Percentiles rank a stretch among this genome's conserved stretches.
These are phyloP conservation scores for Babesia microti DNA, from an alignment of 169 alveolate genomes.

Conservation along the genomic window DNA sequence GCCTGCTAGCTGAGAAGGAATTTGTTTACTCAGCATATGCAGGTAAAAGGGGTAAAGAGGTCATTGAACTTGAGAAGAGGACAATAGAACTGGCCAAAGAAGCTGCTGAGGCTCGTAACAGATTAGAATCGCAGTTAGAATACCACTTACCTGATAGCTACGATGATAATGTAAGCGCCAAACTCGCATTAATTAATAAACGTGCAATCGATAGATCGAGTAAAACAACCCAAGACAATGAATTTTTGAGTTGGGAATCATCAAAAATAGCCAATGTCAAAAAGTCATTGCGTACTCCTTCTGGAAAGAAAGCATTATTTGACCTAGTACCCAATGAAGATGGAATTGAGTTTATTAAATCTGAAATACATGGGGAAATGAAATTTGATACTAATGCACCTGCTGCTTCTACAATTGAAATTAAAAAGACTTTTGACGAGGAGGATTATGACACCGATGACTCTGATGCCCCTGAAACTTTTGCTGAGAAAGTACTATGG, in stretches of 20 bases:
- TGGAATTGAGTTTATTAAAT: conserved; percentile 23
- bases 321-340: conserved; percentile 17
- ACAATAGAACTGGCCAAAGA: conserved; percentile 75
- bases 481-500: conserved; percentile 25
- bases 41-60: conserved; percentile 45
- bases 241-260: conserved; percentile 9
- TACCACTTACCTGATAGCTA: conserved; percentile 74
- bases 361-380: conserved; percentile 20
- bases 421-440: conserved; percentile 1
- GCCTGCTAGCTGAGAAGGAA: conserved; percentile 76
- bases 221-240: conserved; percentile 14
- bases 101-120: conserved; percentile 69
- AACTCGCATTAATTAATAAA: conserved; percentile 23
- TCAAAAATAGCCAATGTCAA: neutral
- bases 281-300: conserved; percentile 1
- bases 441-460: conserved; percentile 13
- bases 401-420: conserved; percentile 22
- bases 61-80: conserved; percentile 70
- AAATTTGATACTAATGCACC: conserved; percentile 25
- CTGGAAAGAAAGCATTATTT: neutral
- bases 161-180: conserved; percentile 64
- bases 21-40: conserved; percentile 57
- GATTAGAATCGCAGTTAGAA: conserved; percentile 48
- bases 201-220: conserved; percentile 9
- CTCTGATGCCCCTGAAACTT: conserved; percentile 16